These are phyloP conservation scores for Pleurotus salmoneostramineus DNA, from an alignment of 768 basidiomycete species.

Conservation along the genomic window DNA sequence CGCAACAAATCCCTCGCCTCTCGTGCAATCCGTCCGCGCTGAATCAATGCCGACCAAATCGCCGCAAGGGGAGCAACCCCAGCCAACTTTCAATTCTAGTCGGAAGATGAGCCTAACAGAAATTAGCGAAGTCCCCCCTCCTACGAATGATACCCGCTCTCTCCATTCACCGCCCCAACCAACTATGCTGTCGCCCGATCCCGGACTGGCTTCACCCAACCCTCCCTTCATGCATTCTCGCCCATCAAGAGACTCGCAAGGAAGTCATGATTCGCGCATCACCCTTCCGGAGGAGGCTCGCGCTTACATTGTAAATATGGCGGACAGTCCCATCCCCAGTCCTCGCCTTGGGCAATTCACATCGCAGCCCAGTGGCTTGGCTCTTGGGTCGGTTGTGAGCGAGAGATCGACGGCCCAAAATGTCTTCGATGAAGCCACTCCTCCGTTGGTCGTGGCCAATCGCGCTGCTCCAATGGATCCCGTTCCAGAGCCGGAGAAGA, in stretches of 20 bases:
- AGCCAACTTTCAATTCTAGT: not conserved
- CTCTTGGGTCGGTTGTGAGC: too few species aligned
- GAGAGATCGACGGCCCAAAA: not conserved
- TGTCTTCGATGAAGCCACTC: not conserved
- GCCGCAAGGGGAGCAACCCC: slow-evolving; percentile 7
- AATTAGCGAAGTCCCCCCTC: not conserved
- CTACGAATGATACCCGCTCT: not conserved
- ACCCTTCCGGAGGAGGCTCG: slow-evolving; percentile 76
- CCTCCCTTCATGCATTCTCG: slow-evolving; percentile 8
- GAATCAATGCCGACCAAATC: slow-evolving; percentile 15
- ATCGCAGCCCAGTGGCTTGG: slow-evolving; percentile 15
- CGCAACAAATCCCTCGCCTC: slow-evolving; percentile 8
- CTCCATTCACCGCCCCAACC: slow-evolving; percentile 14
- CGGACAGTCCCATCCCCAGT: slow-evolving; percentile 58
- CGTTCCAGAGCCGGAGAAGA: not conserved
- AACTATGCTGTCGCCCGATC: slow-evolving; percentile 28
- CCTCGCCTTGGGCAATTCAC: slow-evolving; percentile 39
- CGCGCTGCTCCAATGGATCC: not conserved
- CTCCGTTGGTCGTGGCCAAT: not conserved
- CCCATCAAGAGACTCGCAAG: slow-evolving; percentile 1
- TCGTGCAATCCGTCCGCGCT: slow-evolving; percentile 11
- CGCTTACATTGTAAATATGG: slow-evolving; percentile 66
- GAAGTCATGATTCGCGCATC: slow-evolving; percentile 57
- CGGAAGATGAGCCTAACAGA: slow-evolving; percentile 3
- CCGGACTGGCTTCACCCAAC: slow-evolving; percentile 27